Percentiles rank a stretch among this genome's conserved stretches.
Conservation (phyloP, 768 basidiomycete genomes). For the Pisolithus marmoratus region DNA sequence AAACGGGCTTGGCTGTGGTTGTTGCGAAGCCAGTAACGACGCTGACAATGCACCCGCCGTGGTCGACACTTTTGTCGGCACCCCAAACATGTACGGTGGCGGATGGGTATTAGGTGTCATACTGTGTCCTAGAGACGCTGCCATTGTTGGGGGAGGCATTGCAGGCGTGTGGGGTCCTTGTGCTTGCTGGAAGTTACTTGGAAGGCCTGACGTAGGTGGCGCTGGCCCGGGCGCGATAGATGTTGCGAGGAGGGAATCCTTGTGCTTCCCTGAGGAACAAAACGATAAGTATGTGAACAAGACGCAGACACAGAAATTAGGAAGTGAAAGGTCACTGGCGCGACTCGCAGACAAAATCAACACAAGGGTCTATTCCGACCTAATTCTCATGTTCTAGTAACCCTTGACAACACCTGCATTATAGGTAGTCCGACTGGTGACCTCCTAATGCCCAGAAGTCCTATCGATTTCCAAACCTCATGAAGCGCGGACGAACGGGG, state of each 20-base stretch:
- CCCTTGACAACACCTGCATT: too few species aligned
- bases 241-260: slow-evolving; percentile 10
- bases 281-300: too few species aligned
- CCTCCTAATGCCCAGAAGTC: background rate
- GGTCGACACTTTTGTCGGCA: slow-evolving; percentile 2
- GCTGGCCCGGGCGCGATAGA: slow-evolving; percentile 3
- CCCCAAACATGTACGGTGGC: slow-evolving; percentile 21
- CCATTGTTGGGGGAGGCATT: slow-evolving; percentile 15
- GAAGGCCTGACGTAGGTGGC: slow-evolving; percentile 5
- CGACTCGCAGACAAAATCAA: background rate
- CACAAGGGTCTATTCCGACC: too few species aligned
- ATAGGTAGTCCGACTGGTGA: too few species aligned
- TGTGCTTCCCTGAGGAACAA: slow-evolving; percentile 17
- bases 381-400: too few species aligned
- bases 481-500: slow-evolving; percentile 7
- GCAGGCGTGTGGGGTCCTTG: background rate
- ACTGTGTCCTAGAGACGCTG: slow-evolving; percentile 15
- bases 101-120: slow-evolving; percentile 30
- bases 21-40: slow-evolving; percentile 14
- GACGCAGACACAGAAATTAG: too few species aligned
- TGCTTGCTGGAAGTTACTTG: slow-evolving; percentile 4
- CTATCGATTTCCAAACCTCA: background rate
- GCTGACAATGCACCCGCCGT: slow-evolving; percentile 10
- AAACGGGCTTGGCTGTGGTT: slow-evolving; percentile 27
- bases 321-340: too few species aligned